Conservation (phyloP, 768 basidiomycete genomes). For the Gymnopilus dilepis region DNA sequence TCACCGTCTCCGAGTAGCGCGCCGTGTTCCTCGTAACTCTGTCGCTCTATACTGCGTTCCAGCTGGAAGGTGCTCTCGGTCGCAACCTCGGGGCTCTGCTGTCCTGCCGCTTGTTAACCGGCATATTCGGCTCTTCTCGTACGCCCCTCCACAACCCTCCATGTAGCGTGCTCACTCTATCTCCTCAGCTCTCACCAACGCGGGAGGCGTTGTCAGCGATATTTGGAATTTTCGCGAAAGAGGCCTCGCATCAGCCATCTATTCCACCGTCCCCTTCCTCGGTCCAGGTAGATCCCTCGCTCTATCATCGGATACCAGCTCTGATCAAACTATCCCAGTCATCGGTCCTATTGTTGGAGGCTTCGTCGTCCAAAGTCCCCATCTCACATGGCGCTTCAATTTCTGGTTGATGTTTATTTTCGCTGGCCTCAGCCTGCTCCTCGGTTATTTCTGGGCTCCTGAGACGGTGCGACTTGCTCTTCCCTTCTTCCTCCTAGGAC, state of each 20-base stretch:
- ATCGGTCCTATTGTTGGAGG: conserved; percentile 74
- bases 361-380: conserved; percentile 54
- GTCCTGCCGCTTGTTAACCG: conserved; percentile 58
- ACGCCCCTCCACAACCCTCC: conserved; percentile 21
- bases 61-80: conserved; percentile 59
- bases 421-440: conserved; percentile 47
- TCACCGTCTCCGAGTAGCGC: conserved; percentile 38
- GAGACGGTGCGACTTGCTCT: conserved; percentile 52
- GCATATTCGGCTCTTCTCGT: conserved; percentile 64
- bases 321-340: conserved; percentile 36
- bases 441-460: conserved; percentile 53
- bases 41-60: conserved; percentile 55
- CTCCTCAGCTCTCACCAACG: conserved; percentile 57
- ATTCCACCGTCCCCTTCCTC: conserved; percentile 62
- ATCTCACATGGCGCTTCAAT: conserved; percentile 63
- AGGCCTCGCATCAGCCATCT: conserved; percentile 62
- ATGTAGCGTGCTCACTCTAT: conserved; percentile 1
- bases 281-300: conserved; percentile 49
- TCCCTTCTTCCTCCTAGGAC: conserved; percentile 2
- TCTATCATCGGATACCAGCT: not conserved
- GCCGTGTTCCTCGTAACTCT: conserved; percentile 59
- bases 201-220: conserved; percentile 61
- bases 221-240: conserved; percentile 66
- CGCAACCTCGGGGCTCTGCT: conserved; percentile 53
- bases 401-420: conserved; percentile 72